Evolutionary conservation across 1,284 basidiomycete genomes (phyloP).

Genomic region (Inonotus obliquus): DNA sequence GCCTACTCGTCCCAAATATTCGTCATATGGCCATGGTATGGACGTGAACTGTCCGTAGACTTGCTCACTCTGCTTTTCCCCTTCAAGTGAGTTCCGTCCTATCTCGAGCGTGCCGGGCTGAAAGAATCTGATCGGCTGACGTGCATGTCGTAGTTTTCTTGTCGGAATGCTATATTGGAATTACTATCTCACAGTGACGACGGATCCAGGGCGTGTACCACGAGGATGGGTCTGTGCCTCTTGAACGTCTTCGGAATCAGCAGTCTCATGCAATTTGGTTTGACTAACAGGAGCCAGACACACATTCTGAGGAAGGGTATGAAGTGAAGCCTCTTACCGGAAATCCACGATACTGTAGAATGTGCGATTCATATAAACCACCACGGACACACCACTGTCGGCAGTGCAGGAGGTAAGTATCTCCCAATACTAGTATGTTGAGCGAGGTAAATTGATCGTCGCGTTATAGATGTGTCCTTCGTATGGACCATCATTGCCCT

Average conservation of each 20-base stretch:
- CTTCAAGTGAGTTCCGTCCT: conserved; percentile 73
- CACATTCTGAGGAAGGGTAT: conserved; percentile 60
- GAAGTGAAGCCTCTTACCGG: conserved; percentile 87
- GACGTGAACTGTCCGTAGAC: conserved; percentile 61
- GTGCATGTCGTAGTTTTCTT: conserved; percentile 47
- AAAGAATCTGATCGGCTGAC: neutral
- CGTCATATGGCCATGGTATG: conserved; percentile 91
- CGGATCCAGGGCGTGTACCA: conserved; percentile 84
- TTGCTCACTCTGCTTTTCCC: conserved; percentile 72
- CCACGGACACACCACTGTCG: conserved; percentile 86
- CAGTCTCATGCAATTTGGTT: neutral
- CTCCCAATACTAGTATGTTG: neutral
- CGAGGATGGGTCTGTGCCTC: conserved; percentile 62
- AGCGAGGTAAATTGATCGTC: neutral
- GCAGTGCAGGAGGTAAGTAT: conserved; percentile 71
- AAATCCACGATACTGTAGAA: conserved; percentile 76
- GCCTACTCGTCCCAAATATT: conserved; percentile 86
- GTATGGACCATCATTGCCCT: conserved; percentile 92
- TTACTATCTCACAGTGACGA: conserved; percentile 76
- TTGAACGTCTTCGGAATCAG: neutral
- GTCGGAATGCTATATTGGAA: conserved; percentile 82
- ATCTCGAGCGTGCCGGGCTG: neutral
- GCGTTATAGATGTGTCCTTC: conserved; percentile 60
- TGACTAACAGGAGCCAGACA: conserved; percentile 62
- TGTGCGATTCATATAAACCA: conserved; percentile 70